Base-by-base conservation (phyloP, 257 asterid species). In the Cruciata laevipes region DNA sequence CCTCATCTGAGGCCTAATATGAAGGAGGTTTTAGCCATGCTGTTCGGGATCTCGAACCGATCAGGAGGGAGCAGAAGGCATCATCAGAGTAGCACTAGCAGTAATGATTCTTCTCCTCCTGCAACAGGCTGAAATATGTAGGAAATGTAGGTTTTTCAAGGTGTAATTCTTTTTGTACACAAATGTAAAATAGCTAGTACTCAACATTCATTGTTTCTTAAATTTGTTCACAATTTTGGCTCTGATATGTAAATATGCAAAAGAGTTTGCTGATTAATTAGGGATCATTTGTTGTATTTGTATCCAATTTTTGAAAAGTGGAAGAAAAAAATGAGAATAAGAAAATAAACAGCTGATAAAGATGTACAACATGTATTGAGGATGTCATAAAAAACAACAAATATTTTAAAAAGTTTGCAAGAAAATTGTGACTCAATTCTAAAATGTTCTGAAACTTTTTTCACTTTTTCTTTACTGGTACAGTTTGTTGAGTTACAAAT, bases 11-110 rank as follows among this genome's bases (percentile, higher is more conserved):
- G 99, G 81, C 99, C 99, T 25, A 93, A 83, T 51, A 93, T 93
- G 96, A 90, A 88, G 78, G 95, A 93, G 72, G 97, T 86, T 14
- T 73, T 88, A 58, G 86, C 79, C n/a, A 83, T 90, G 97, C 76
- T 93, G 80, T 74, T 83, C 70, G 82, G 63, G 77, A 73, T 90
- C 66, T 80, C 85, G 69, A 81, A 81, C 67, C 72, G 66, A 58
- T n/a, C 51, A 62, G 77, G 80, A 62, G 77, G 80, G 51, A 75
- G 74, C 68, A 65, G 51, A 32, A 78, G 71, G 63, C 79, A 78
- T 62, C 67, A 42, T 59, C 67, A 37, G 31, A 62, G 59, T 44
- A 74, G 73, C 3, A 53, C 13, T 65, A 62, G 59, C 32, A 75
- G 73, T 10, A 53, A 53, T 67, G 73, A 65, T 1, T 76, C 75